Percentiles rank a stretch among this genome's conserved stretches.
Evolutionary conservation across 768 basidiomycete genomes (phyloP).

Genomic region (Leccinellum luteum): DNA sequence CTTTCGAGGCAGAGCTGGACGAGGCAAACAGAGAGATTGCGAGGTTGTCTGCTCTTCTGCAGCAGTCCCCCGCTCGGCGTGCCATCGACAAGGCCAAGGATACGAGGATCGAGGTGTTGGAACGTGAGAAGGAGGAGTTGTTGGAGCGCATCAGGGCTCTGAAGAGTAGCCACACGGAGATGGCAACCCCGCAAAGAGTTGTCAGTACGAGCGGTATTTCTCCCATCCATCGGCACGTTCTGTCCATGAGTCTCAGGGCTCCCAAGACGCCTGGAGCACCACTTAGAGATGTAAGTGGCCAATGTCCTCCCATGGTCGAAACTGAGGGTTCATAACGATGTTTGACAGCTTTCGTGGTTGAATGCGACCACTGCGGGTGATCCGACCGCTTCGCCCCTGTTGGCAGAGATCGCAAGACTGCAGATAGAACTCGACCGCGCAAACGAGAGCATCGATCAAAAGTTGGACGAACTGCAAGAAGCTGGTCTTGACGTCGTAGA

Average conservation of each 20-base stretch:
- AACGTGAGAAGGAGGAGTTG: slow-evolving; percentile 74
- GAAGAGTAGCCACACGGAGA: slow-evolving; percentile 49
- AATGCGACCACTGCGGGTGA: slow-evolving; percentile 56
- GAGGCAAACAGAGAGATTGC: slow-evolving; percentile 75
- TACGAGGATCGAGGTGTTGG: slow-evolving; percentile 68
- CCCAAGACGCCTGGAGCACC: slow-evolving; percentile 81
- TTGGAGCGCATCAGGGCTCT: slow-evolving; percentile 65
- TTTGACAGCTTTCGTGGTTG: slow-evolving; percentile 66
- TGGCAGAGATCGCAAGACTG: slow-evolving; percentile 71
- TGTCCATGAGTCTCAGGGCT: slow-evolving; percentile 63
- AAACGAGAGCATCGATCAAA: slow-evolving; percentile 85
- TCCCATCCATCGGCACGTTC: slow-evolving; percentile 71
- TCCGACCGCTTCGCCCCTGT: slow-evolving; percentile 54
- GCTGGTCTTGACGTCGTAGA: slow-evolving; percentile 73
- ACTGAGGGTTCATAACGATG: slow-evolving; percentile 6
- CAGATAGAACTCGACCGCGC: slow-evolving; percentile 75
- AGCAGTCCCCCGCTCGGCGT: slow-evolving; percentile 71
- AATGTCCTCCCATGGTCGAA: neutral
- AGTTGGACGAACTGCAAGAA: slow-evolving; percentile 81
- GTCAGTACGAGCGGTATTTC: slow-evolving; percentile 61
- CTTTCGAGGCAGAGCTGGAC: slow-evolving; percentile 73
- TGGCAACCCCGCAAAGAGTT: slow-evolving; percentile 56
- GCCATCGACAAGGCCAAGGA: slow-evolving; percentile 80
- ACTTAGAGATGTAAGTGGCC: slow-evolving; percentile 61
- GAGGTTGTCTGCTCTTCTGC: slow-evolving; percentile 59